These are phyloP conservation scores for Lagerstroemia speciosa DNA, from an alignment of 345 rosid genomes.

Conservation along the genomic window DNA sequence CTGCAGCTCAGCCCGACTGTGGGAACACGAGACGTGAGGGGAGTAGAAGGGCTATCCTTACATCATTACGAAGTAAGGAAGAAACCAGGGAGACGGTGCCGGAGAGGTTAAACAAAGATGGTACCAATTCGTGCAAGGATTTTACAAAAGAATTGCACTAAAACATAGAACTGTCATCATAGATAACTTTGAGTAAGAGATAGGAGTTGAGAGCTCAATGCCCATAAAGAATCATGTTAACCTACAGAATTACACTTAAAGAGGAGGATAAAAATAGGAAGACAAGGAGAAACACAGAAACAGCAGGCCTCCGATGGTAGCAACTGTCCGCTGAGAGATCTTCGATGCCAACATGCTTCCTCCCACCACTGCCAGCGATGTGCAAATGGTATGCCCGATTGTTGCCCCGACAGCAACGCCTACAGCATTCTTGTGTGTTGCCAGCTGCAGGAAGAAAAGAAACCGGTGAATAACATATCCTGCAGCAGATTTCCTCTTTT, in stretches of 20 bases:
- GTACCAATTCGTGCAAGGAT: background rate
- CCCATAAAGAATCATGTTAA: conserved; percentile 14
- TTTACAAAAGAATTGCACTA: background rate
- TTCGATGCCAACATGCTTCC: conserved; percentile 98
- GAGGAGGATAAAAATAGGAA: conserved; percentile 94
- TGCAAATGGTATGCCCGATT: conserved; percentile 79
- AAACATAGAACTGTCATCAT: background rate
- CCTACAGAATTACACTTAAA: conserved; percentile 25
- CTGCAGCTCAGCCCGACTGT: background rate
- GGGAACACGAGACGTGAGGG: background rate
- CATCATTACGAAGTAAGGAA: background rate
- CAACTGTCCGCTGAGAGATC: conserved; percentile 92
- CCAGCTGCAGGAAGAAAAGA: conserved; percentile 46
- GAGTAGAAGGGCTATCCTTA: background rate
- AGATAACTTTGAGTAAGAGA: background rate
- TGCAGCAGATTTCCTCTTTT: too few relatives aligned
- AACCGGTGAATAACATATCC: background rate
- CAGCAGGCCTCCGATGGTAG: conserved; percentile 83
- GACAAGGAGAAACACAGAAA: conserved; percentile 88
- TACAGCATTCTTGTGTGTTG: conserved; percentile 87
- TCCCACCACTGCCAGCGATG: conserved; percentile 91
- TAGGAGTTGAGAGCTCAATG: background rate
- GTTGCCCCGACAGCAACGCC: conserved; percentile 93
- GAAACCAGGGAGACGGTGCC: background rate
- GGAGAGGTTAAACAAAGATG: background rate